Conservation (phyloP, 768 basidiomycete species). For the Tulasnella sp. region DNA sequence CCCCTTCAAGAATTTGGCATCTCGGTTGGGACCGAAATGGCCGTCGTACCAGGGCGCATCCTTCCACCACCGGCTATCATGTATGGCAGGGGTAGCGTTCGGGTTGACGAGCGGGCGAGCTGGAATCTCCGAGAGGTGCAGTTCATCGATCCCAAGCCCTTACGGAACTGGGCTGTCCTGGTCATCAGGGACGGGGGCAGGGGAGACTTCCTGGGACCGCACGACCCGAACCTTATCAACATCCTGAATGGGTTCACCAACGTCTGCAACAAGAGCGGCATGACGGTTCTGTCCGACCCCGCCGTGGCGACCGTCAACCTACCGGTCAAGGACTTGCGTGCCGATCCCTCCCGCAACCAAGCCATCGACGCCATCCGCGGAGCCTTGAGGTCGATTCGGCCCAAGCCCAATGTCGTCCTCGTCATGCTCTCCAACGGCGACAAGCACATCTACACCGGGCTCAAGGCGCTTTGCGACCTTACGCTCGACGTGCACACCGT, state of each 20-base stretch:
- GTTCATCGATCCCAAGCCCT: slow-evolving; percentile 43
- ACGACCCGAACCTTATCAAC: slow-evolving; percentile 39
- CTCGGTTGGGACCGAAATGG: slow-evolving; percentile 44
- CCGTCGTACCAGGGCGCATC: slow-evolving; percentile 50
- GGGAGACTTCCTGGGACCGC: slow-evolving; percentile 45
- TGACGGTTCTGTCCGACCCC: slow-evolving; percentile 26
- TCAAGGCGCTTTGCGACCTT: slow-evolving; percentile 66
- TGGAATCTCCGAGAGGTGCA: slow-evolving; percentile 66
- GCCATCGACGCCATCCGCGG: slow-evolving; percentile 39
- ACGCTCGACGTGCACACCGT: slow-evolving; percentile 55
- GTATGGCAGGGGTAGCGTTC: slow-evolving; percentile 33
- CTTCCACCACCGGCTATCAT: slow-evolving; percentile 45
- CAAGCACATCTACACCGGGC: slow-evolving; percentile 65
- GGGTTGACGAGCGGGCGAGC: slow-evolving; percentile 41
- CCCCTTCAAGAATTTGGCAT: slow-evolving; percentile 44
- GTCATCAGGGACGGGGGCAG: slow-evolving; percentile 47
- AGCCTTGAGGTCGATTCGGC: slow-evolving; percentile 27
- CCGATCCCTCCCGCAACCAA: slow-evolving; percentile 41
- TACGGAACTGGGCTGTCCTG: slow-evolving; percentile 57
- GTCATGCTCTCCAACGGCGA: slow-evolving; percentile 57
- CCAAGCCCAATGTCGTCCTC: slow-evolving; percentile 47
- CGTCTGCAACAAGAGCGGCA: slow-evolving; percentile 56
- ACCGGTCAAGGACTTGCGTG: slow-evolving; percentile 34
- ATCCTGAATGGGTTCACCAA: slow-evolving; percentile 41
- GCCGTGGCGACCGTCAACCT: slow-evolving; percentile 30